Conservation (phyloP, 495 filamentous ascomycete genomes). For the Lentithecium fluviatile region DNA sequence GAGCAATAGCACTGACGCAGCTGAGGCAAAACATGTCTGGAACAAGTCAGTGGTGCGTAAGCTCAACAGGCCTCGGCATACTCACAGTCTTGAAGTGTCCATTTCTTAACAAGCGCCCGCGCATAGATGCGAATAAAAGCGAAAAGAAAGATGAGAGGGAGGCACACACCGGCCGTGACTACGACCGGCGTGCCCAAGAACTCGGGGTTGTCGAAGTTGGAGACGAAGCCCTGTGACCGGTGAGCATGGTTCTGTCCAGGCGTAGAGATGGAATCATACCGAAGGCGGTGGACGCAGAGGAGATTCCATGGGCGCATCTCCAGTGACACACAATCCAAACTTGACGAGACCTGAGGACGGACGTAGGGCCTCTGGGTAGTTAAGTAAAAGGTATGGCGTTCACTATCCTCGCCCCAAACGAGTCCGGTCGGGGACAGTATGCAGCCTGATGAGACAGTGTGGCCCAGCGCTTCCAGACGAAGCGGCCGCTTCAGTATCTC, state of each 20-base stretch:
- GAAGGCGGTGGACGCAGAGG: slow-evolving; percentile 21
- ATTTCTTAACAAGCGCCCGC: slow-evolving; percentile 8
- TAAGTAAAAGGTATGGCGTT: slow-evolving; percentile 9
- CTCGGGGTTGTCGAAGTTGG: slow-evolving; percentile 20
- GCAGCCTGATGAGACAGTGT: not conserved
- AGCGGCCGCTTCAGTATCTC: no score
- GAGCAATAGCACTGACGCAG: slow-evolving; percentile 6
- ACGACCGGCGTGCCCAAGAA: slow-evolving; percentile 27
- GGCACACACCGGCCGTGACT: slow-evolving; percentile 14
- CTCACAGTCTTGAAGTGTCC: slow-evolving; percentile 26
- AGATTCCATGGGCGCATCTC: slow-evolving; percentile 18
- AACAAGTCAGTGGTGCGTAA: not conserved
- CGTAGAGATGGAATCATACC: slow-evolving; percentile 4
- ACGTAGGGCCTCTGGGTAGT: slow-evolving; percentile 5
- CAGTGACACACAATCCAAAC: slow-evolving; percentile 1
- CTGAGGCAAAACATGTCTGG: slow-evolving; percentile 16
- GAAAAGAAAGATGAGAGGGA: slow-evolving; percentile 19
- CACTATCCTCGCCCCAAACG: not conserved
- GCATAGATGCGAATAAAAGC: slow-evolving; percentile 12
- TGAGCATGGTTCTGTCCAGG: not conserved
- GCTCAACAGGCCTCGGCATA: not conserved
- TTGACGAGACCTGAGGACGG: slow-evolving; percentile 9
- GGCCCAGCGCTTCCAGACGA: not conserved
- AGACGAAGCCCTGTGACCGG: slow-evolving; percentile 8
- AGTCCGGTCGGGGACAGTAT: not conserved